phyloP scores from a whole-genome alignment of 2,329 filamentous ascomycete genomes.

The Colletotrichum euphorbiae region DNA sequence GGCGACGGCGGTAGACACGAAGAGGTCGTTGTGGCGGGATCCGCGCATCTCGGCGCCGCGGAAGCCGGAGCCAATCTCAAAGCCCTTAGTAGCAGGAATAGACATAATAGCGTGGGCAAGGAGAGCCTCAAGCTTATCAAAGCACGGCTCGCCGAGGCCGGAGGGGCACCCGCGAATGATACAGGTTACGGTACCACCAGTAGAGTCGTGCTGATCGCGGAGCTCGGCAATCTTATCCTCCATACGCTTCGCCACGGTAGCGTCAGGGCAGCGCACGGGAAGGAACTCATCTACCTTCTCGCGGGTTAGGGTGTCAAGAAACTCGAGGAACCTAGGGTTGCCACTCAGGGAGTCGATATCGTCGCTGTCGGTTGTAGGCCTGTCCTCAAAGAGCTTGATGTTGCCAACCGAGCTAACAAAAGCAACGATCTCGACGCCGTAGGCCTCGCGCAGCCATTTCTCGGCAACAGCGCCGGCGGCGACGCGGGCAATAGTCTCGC shows the following conservation, averaged over 20 bases:
- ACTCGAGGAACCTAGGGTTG: constrained; percentile 81
- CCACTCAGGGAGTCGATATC: constrained; percentile 76
- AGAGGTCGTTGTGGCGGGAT: constrained; percentile 92
- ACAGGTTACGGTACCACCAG: constrained; percentile 93
- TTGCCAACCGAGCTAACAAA: constrained; percentile 88
- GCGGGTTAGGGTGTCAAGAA: constrained; percentile 79
- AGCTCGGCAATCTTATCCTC: constrained; percentile 52
- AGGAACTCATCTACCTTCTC: constrained; percentile 82
- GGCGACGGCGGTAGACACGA: constrained; percentile 68
- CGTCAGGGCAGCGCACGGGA: constrained; percentile 86
- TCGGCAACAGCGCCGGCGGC: constrained; percentile 81
- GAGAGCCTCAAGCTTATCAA: constrained; percentile 93
- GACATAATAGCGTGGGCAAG: constrained; percentile 94
- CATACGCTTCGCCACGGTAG: constrained; percentile 59
- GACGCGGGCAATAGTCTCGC: constrained; percentile 47
- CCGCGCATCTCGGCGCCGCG: constrained; percentile 86
- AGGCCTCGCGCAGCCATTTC: constrained; percentile 45
- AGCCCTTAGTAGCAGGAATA: constrained; percentile 95
- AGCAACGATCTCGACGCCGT: constrained; percentile 90
- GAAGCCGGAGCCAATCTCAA: constrained; percentile 95
- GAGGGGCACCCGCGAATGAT: constrained; percentile 88
- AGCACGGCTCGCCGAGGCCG: constrained; percentile 92
- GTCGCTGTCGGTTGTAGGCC: constrained; percentile 70
- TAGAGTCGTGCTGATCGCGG: constrained; percentile 1
- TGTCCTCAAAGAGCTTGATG: constrained; percentile 61